These are phyloP conservation scores for Elsinoe batatas DNA, from an alignment of 2,329 filamentous ascomycete species.

Conservation along the genomic window DNA sequence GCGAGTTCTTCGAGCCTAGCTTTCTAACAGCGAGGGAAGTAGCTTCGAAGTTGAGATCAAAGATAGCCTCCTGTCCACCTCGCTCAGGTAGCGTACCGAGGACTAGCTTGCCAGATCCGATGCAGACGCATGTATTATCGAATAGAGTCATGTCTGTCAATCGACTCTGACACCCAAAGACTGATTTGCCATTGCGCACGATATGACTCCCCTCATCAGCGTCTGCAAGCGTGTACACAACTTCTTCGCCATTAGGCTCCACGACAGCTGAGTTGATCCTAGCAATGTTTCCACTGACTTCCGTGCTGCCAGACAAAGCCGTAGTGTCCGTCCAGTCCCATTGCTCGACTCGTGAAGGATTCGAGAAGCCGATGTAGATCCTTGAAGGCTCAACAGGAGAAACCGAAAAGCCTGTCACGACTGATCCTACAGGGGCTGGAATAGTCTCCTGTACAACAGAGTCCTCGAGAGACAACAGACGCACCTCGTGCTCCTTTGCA, in stretches of 20 bases:
- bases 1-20: constrained; percentile 17
- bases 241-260: constrained; percentile 24
- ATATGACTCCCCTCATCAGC: constrained; percentile 30
- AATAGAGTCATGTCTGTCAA: constrained; percentile 36
- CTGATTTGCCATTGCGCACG: constrained; percentile 28
- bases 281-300: constrained; percentile 40
- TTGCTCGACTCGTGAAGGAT: constrained; percentile 6
- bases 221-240: constrained; percentile 30
- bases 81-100: constrained; percentile 42
- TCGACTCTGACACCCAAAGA: constrained; percentile 28
- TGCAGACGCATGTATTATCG: constrained; percentile 47
- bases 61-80: constrained; percentile 39
- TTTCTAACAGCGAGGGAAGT: constrained; percentile 55
- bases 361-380: constrained; percentile 4
- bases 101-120: constrained; percentile 46
- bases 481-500: constrained; percentile 24
- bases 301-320: constrained; percentile 31
- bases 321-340: constrained; percentile 8
- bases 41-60: constrained; percentile 51
- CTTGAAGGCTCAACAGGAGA: background rate
- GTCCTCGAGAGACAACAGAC: constrained; percentile 56
- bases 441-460: constrained; percentile 73
- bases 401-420: constrained; percentile 40
- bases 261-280: constrained; percentile 37
- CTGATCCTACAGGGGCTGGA: constrained; percentile 39